phyloP scores from a whole-genome alignment of 1,139 yeast species.

The Barnettozyma hawaiiensis region DNA sequence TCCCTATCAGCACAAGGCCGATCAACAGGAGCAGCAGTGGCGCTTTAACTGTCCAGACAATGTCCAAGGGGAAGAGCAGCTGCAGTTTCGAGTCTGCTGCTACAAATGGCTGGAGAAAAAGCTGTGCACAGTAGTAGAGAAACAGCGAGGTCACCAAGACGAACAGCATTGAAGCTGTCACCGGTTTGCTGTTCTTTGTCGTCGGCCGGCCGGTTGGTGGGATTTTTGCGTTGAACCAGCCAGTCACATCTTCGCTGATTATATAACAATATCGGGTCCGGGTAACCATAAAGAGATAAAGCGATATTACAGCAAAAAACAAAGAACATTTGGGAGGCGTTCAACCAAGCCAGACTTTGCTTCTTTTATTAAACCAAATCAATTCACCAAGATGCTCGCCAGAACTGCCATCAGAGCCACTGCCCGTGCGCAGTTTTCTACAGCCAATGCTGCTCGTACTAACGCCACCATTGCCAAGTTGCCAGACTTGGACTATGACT shows the following conservation, averaged over 20 bases:
- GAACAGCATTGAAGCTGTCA: neutral
- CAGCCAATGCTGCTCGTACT: neutral
- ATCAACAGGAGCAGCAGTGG: neutral
- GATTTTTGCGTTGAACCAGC: no score
- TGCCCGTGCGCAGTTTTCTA: conserved; percentile 6
- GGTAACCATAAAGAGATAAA: neutral
- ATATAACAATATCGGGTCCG: neutral
- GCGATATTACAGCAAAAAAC: neutral
- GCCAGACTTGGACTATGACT: conserved; percentile 86
- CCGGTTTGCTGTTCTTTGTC: neutral
- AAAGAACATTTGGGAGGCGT: no score
- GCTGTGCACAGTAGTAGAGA: conserved; percentile 2
- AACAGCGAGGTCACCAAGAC: neutral
- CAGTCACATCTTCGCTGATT: neutral
- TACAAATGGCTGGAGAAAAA: conserved; percentile 2
- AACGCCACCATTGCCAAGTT: conserved; percentile 49
- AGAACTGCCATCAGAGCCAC: conserved; percentile 7
- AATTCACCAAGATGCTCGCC: neutral
- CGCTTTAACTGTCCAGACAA: conserved; percentile 1
- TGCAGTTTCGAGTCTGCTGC: neutral
- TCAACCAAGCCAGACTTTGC: no score
- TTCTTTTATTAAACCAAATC: no score
- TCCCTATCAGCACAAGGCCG: conserved; percentile 1
- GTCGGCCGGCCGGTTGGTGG: no score
- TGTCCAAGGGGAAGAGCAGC: neutral